Evolutionary conservation across 441 rosid genomes (phyloP), one percentile per base, ranked within the genome.

Genomic region (Breynia disticha): DNA sequence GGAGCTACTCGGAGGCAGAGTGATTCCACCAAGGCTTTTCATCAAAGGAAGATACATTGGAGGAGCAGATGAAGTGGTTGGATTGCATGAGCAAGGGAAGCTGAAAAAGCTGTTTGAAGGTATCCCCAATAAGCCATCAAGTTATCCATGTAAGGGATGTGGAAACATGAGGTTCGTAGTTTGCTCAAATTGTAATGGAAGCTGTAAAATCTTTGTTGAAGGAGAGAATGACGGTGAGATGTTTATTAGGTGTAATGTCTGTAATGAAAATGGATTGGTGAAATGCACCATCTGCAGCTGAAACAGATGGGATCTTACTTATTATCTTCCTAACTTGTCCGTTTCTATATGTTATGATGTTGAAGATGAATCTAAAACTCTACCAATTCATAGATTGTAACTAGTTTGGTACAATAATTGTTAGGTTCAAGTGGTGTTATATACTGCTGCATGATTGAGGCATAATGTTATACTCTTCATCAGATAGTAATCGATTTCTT

Each of bases 201-300:
- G 98, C 60, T 56, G 82, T 14, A 88, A 67, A 61, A 65, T 86
- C 43, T 55, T 72, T 35, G 54, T 39, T 2, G 84, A 70, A 14
- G 78, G 56, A 14, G 82, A 64, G 52, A 20, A 11, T 7, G 60
- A 60, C 21, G 71, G 68, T 20, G 44, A 73, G 52, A 16, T 56
- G 37, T 63, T 52, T 63, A 66, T 66, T 11, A 75, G 79, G 71
- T 91, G 98, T 62, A 61, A 52, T 15, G 85, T 77, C 0, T 91
- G 98, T 54, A 91, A 93, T 39, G 95, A 93, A 67, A 88, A 88
- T 63, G 98, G 98, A 24, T 73, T 93, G 74, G 76, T 79, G 35
- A 84, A 59, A 60, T 93, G 98, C 68, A 66, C 74, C 45, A 43
- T 75, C 67, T 86, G 98, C 73, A 57, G 61, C 64, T 80, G 59